Evolutionary conservation across 163 green algal species (phyloP), one percentile per base, ranked within the genome.

Genomic region (Volvox carteri): DNA sequence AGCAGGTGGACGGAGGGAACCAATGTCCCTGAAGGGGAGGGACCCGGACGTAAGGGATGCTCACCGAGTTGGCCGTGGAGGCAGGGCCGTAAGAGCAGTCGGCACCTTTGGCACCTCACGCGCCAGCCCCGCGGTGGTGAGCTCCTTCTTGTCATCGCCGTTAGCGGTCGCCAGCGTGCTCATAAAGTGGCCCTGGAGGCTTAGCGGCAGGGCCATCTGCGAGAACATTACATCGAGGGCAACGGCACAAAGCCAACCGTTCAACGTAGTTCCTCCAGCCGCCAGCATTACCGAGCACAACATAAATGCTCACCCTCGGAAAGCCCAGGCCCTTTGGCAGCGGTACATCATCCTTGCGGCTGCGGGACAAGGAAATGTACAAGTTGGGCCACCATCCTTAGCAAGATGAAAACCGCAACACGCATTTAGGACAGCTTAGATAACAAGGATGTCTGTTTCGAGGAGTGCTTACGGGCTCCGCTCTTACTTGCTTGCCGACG

Each of bases 111-210:
- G 85, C 50, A 85, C 85, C 37, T 87, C 65, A 4, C 30, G 60
- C 5, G 79, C 62, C 35, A 88, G 83, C 9, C 67, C 39, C 2
- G 70, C 68, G 2, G 68, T 74, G 48, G 84, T 74, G 54, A n/a
- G n/a, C 84, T 84, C 84, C 84, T 89, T 65, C 84, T 89, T 89
- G 52, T 89, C 84, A n/a, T 89, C 84, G 23, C 83, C 83, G 68
- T 88, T 88, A n/a, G 84, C 72, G 41, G 28, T 78, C 4, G 84
- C 84, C 54, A 89, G 72, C 11, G 72, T 89, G 84, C 84, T 89
- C 84, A 89, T 89, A 4, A 88, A 35, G 83, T 88, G 83, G 48
- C 83, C 83, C 83, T 88, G 83, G 14, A 88, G 68, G 83, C 83
- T 88, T 25, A 88, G 48, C 35, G 83, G 83, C 48, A 88, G n/a